Evolutionary conservation across 2,329 filamentous ascomycete genomes (phyloP).

Genomic region (Xylaria hypoxylon): DNA sequence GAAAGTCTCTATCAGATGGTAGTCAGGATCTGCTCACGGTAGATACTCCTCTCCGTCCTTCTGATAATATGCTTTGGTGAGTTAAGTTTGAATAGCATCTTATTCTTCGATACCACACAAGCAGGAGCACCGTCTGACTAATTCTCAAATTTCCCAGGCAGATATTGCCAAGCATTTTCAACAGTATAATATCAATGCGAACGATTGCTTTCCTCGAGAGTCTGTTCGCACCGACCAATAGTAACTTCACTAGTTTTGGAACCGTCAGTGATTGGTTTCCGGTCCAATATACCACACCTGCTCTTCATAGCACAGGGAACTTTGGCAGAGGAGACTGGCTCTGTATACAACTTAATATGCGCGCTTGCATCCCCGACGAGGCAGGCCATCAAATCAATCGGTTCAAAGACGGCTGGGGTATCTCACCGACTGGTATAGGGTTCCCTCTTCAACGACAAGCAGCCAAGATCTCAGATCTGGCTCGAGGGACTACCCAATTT

Average conservation of each 20-base stretch:
- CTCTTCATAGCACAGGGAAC: slow-evolving; percentile 29
- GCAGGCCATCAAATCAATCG: slow-evolving; percentile 9
- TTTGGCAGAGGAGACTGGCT: slow-evolving; percentile 30
- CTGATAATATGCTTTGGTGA: slow-evolving; percentile 33
- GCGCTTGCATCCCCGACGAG: slow-evolving; percentile 32
- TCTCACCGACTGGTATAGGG: slow-evolving; percentile 25
- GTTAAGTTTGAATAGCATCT: slow-evolving; percentile 1
- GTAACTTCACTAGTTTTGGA: slow-evolving; percentile 19
- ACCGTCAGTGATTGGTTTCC: slow-evolving; percentile 32
- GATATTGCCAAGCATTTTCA: slow-evolving; percentile 29
- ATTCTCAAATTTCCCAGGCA: slow-evolving; percentile 17
- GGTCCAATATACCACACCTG: slow-evolving; percentile 31
- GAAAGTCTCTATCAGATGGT: slow-evolving; percentile 8
- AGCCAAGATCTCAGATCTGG: slow-evolving; percentile 27
- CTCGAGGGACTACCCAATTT: slow-evolving; percentile 21
- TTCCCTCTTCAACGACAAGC: slow-evolving; percentile 34
- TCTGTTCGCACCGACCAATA: slow-evolving; percentile 31
- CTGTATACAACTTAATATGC: slow-evolving; percentile 33
- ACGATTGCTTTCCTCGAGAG: slow-evolving; percentile 33
- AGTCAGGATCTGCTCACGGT: slow-evolving; percentile 12
- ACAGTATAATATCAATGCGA: slow-evolving; percentile 26
- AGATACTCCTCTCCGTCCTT: slow-evolving; percentile 15
- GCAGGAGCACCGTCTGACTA: not conserved
- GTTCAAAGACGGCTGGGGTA: slow-evolving; percentile 26
- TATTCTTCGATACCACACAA: not conserved